Percentiles rank a stretch among this genome's conserved stretches.
These are phyloP conservation scores for Raffaelea ambrosiae DNA, from an alignment of 2,329 filamentous ascomycete genomes.

Conservation along the genomic window DNA sequence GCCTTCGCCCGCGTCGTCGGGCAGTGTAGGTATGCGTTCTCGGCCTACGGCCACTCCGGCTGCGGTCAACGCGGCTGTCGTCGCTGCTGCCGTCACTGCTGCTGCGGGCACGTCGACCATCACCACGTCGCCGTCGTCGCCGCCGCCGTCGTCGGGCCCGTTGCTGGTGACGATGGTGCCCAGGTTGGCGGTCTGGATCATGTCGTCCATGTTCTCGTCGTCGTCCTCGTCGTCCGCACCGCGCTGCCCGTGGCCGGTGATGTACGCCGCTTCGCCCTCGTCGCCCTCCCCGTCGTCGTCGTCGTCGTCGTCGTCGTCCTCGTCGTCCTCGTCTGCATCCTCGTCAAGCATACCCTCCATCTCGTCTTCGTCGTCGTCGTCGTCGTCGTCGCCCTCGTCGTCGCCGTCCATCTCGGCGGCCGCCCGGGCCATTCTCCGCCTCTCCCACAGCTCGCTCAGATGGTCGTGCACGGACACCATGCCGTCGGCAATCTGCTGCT, in stretches of 20 bases:
- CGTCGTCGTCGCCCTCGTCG: conserved; percentile 16
- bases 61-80: neutral
- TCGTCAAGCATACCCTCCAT: conserved; percentile 12
- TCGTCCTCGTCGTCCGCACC: neutral
- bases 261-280: neutral
- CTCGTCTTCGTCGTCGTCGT: conserved; percentile 20
- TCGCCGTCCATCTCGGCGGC: conserved; percentile 28
- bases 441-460: conserved; percentile 27
- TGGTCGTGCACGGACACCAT: conserved; percentile 15
- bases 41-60: conserved; percentile 15
- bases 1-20: too few relatives aligned
- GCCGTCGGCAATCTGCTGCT: conserved; percentile 49
- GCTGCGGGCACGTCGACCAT: conserved; percentile 44
- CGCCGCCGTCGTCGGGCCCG: conserved; percentile 22
- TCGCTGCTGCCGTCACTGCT: conserved; percentile 27
- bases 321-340: conserved; percentile 32
- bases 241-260: neutral
- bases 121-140: conserved; percentile 39
- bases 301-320: conserved; percentile 23
- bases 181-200: neutral
- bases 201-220: neutral
- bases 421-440: conserved; percentile 18
- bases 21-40: neutral
- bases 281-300: conserved; percentile 23
- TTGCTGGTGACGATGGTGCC: too few relatives aligned